Conservation (phyloP, 768 basidiomycete species). For the Leucocoprinus sp. region DNA sequence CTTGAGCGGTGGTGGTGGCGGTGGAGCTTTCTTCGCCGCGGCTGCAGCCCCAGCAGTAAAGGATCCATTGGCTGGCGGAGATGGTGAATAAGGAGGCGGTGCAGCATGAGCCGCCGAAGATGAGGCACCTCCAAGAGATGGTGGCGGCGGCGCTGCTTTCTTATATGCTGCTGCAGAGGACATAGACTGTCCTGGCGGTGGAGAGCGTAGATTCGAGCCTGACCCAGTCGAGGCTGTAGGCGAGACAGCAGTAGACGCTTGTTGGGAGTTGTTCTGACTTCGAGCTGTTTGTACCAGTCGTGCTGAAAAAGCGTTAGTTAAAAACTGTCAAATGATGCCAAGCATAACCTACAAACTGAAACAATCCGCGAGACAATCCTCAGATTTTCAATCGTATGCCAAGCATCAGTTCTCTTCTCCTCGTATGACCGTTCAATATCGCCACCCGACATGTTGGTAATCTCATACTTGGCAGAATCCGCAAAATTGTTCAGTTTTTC, state of each 20-base stretch:
- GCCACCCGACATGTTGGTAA: slow-evolving; percentile 52
- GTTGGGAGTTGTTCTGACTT: slow-evolving; percentile 19
- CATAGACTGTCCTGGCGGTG: slow-evolving; percentile 29
- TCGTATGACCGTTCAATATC: slow-evolving; percentile 77
- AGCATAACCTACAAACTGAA: slow-evolving; percentile 63
- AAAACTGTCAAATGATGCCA: not conserved
- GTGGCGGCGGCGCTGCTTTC: slow-evolving; percentile 46
- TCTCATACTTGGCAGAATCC: slow-evolving; percentile 67
- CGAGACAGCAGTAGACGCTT: slow-evolving; percentile 27
- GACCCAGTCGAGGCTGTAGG: slow-evolving; percentile 27
- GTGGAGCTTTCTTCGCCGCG: slow-evolving; percentile 67
- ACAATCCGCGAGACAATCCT: slow-evolving; percentile 76
- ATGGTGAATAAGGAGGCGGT: slow-evolving; percentile 28
- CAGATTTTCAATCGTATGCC: slow-evolving; percentile 69
- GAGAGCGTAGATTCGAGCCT: slow-evolving; percentile 26
- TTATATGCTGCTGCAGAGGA: slow-evolving; percentile 30
- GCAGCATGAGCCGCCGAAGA: slow-evolving; percentile 15
- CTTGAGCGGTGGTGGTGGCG: slow-evolving; percentile 89
- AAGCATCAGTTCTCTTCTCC: slow-evolving; percentile 74
- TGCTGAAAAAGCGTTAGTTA: slow-evolving; percentile 29
- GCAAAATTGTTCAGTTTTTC: slow-evolving; percentile 91
- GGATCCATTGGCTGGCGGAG: slow-evolving; percentile 11
- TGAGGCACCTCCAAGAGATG: slow-evolving; percentile 29
- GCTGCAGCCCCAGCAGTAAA: slow-evolving; percentile 23
- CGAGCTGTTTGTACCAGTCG: slow-evolving; percentile 55